phyloP scores from a whole-genome alignment of 108 stramenopile species.

The Conticribra guillardii region DNA sequence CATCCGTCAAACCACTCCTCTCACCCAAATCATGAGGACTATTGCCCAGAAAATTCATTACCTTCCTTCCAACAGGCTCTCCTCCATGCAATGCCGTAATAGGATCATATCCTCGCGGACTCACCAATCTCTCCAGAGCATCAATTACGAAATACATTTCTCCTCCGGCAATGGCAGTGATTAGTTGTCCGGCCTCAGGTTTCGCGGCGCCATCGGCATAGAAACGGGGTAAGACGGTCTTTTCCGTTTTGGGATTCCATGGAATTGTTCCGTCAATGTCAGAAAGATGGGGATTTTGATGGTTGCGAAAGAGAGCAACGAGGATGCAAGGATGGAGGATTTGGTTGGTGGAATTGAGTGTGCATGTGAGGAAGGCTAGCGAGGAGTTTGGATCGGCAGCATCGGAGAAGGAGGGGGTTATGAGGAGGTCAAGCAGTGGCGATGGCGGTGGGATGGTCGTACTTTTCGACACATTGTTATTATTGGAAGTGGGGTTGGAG shows the following conservation, averaged over 20 bases:
- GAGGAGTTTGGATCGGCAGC: constrained; percentile 50
- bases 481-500: neutral
- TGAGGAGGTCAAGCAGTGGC: constrained; percentile 32
- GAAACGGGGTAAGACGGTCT: constrained; percentile 47
- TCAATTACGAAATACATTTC: constrained; percentile 61
- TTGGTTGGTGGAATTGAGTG: constrained; percentile 57
- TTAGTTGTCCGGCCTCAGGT: constrained; percentile 43
- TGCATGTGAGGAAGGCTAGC: constrained; percentile 50
- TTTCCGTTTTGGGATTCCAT: constrained; percentile 42
- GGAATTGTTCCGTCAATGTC: constrained; percentile 43
- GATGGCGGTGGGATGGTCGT: constrained; percentile 23
- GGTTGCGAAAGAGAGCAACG: constrained; percentile 45
- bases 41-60: constrained; percentile 49
- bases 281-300: constrained; percentile 13
- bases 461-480: neutral
- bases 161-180: constrained; percentile 53
- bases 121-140: constrained; percentile 42
- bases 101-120: constrained; percentile 50
- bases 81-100: constrained; percentile 56
- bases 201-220: constrained; percentile 58
- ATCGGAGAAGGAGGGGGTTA: constrained; percentile 49
- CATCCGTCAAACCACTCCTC: constrained; percentile 44
- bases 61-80: constrained; percentile 43
- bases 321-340: constrained; percentile 58
- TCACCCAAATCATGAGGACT: constrained; percentile 48